Evolutionary conservation across 2,329 filamentous ascomycete species (phyloP).

Genomic region (Teratosphaeria viscida): DNA sequence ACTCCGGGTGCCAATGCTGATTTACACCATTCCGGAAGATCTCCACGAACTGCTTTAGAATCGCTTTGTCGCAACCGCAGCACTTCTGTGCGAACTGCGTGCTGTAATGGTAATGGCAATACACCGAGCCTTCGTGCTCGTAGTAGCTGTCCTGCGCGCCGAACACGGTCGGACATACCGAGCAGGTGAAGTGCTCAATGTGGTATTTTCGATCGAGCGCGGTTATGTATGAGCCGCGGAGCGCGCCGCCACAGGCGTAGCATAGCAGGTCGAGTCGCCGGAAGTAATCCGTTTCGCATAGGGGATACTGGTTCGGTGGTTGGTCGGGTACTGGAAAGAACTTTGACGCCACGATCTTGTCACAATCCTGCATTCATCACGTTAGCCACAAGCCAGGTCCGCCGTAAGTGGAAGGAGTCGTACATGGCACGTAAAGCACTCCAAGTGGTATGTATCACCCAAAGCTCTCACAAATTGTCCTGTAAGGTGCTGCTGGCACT

Average conservation of each 20-base stretch:
- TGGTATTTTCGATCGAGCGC: constrained; percentile 97
- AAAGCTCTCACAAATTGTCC: constrained; percentile 94
- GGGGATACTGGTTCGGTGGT: constrained; percentile 78
- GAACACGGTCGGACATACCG: constrained; percentile 93
- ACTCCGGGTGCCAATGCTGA: constrained; percentile 98
- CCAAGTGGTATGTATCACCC: constrained; percentile 87
- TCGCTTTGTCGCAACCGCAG: constrained; percentile 93
- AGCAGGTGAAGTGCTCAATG: constrained; percentile 98
- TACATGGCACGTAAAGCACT: constrained; percentile 96
- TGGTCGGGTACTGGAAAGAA: constrained; percentile 97
- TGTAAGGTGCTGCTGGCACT: constrained; percentile 77
- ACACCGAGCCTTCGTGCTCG: constrained; percentile 91
- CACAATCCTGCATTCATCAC: constrained; percentile 67
- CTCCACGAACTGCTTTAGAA: constrained; percentile 97
- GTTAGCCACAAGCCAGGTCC: constrained; percentile 11
- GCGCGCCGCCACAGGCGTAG: constrained; percentile 79
- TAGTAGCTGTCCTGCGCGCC: constrained; percentile 98
- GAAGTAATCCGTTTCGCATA: constrained; percentile 98
- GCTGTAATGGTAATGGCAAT: constrained; percentile 98
- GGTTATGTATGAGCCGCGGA: constrained; percentile 95
- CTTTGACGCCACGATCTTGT: constrained; percentile 93
- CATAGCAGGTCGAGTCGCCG: constrained; percentile 82
- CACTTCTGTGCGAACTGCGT: constrained; percentile 94
- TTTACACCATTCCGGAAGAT: constrained; percentile 97
- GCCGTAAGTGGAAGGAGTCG: constrained; percentile 29